A percentile compares a stretch with the other conserved stretches of the same genome.
Conservation (phyloP, 176 grass and related monocot species). For the Stipa capillata region DNA sequence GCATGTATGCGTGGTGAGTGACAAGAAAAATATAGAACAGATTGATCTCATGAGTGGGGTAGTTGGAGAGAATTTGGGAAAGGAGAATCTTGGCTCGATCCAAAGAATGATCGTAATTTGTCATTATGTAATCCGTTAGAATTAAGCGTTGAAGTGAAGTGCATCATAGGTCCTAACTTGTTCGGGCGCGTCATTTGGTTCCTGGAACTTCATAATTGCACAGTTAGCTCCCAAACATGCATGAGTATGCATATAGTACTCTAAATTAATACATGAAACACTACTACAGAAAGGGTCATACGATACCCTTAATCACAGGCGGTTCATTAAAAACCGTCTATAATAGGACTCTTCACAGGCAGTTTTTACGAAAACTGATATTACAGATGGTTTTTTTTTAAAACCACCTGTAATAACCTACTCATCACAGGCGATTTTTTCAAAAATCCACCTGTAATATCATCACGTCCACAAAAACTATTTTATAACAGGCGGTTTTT, state of each 20-base stretch:
- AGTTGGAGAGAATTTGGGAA: constrained; percentile 30
- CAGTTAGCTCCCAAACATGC: neutral
- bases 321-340: no score
- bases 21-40: neutral
- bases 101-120: neutral
- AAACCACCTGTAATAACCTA: no score
- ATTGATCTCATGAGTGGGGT: constrained; percentile 6
- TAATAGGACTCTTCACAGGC: no score
- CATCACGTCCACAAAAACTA: no score
- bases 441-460: no score
- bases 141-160: neutral
- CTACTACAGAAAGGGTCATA: no score
- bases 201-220: neutral
- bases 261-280: no score
- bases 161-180: neutral
- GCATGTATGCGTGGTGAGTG: neutral
- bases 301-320: no score
- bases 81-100: constrained; percentile 4
- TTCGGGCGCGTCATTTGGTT: neutral
- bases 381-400: no score
- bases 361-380: no score
- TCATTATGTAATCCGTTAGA: neutral
- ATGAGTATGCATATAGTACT: neutral
- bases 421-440: no score
- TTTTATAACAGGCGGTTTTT: no score